Conservation (phyloP, 495 filamentous ascomycete genomes). For the Hypomontagnella monticulosa region DNA sequence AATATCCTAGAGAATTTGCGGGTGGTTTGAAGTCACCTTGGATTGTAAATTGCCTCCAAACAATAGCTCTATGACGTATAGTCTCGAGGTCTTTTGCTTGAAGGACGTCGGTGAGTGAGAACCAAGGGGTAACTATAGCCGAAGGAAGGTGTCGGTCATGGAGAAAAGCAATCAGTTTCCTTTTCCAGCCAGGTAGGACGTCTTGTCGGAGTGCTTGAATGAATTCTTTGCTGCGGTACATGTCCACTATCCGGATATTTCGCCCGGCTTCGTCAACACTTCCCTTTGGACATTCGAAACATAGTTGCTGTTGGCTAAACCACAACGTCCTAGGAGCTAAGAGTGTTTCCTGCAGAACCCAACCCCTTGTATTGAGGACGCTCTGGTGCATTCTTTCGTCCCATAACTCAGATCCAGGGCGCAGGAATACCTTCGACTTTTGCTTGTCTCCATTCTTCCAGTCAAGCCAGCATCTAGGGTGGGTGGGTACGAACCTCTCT, state of each 20-base stretch:
- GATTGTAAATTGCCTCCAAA: constrained; percentile 19
- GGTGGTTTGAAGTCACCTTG: constrained; percentile 25
- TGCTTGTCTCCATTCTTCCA: constrained; percentile 13
- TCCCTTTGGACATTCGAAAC: constrained; percentile 39
- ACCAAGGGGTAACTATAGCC: constrained; percentile 2
- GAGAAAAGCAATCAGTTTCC: constrained; percentile 18
- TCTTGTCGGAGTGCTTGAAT: constrained; percentile 35
- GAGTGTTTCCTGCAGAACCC: constrained; percentile 46
- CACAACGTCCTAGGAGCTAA: constrained; percentile 44
- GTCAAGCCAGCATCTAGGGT: constrained; percentile 22
- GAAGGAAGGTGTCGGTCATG: constrained; percentile 14
- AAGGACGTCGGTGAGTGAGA: constrained; percentile 7
- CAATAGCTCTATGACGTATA: constrained; percentile 10
- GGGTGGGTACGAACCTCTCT: constrained; percentile 12
- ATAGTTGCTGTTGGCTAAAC: constrained; percentile 42
- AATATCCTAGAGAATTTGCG: constrained; percentile 19
- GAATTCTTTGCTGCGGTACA: constrained; percentile 40
- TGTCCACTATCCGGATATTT: constrained; percentile 33
- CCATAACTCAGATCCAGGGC: constrained; percentile 37
- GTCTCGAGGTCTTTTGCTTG: constrained; percentile 9
- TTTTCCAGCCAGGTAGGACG: constrained; percentile 17
- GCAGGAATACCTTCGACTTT: constrained; percentile 31
- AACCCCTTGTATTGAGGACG: constrained; percentile 42
- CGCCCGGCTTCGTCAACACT: constrained; percentile 41
- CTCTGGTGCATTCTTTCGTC: constrained; percentile 37